Evolutionary conservation across 805 yeast species (phyloP), one percentile per base, ranked within the genome.

Genomic region (Starmerella geochares): DNA sequence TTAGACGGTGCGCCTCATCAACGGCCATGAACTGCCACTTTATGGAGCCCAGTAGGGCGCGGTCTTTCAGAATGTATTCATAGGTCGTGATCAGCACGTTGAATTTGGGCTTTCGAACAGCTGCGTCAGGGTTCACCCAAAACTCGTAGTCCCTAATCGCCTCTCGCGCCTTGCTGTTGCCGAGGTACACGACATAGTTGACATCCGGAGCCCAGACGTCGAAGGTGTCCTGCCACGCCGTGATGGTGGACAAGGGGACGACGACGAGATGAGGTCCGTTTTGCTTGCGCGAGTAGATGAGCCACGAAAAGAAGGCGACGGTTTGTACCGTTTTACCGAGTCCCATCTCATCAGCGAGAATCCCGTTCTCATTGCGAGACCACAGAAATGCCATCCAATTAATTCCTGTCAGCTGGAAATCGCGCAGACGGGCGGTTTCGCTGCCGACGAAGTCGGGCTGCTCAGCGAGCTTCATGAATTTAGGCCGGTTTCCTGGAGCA

Each of bases 311-410:
- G 62, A 92, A 92, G 2, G 95, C 77, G 13, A 92, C 95, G 0
- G 97, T 92, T 67, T 92, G 98, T 14, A 92, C 96, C 9, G 98
- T 92, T 63, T 92, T 92, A 55, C 98, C 98, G 48, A 92, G 74
- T 49, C 98, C 98, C 98, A 92, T 92, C 67, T 92, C 98, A 71
- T 92, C 98, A 4, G 98, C 98, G 37, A 92, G 71, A 46, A 92
- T 92, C 49, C 98, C 97, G 66, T 92, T 92, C 69, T 92, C 96
- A 66, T 90, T 86, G 61, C 96, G 78, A 3, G 95, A 86, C 98
- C 98, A 92, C 54, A 92, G 71, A 65, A 90, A 92, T 0, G 98
- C 98, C 98, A 92, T 92, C 99, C 99, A 92, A 67, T 92, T 92
- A 54, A 92, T 75, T 50, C 99, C 99, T 0, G 98, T 92, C 65